A percentile compares a stretch with the other conserved stretches of the same genome.
Conservation (phyloP, 805 yeast genomes). For the Candida methanosorbosa region DNA sequence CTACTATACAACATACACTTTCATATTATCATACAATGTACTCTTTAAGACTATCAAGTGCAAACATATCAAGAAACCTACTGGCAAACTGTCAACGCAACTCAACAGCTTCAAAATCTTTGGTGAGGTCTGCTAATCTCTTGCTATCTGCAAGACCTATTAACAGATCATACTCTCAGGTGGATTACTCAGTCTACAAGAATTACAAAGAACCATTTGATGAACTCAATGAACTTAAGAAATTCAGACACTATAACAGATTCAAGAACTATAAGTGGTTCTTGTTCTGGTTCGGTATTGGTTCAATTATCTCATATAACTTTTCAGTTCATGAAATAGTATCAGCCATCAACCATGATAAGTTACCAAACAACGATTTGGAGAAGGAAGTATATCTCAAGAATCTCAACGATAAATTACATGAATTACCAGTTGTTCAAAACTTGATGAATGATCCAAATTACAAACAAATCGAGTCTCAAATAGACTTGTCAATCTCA, state of each 20-base stretch:
- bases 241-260: constrained; percentile 6
- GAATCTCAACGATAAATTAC: constrained; percentile 39
- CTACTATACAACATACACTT: too few relatives aligned
- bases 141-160: too few relatives aligned
- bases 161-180: constrained; percentile 6
- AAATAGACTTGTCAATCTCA: constrained; percentile 19
- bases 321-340: constrained; percentile 20
- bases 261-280: constrained; percentile 7
- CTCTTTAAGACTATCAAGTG: too few relatives aligned
- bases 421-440: constrained; percentile 42
- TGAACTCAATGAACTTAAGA: constrained; percentile 4
- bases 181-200: constrained; percentile 8
- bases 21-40: too few relatives aligned
- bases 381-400: constrained; percentile 13
- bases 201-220: constrained; percentile 5
- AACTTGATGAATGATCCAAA: constrained; percentile 31
- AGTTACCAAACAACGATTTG: constrained; percentile 14
- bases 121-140: too few relatives aligned
- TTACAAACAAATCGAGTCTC: constrained; percentile 25
- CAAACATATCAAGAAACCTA: too few relatives aligned
- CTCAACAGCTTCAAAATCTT: too few relatives aligned
- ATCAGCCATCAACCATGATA: constrained; percentile 5
- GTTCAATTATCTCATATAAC: constrained; percentile 16
- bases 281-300: constrained; percentile 13
- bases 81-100: too few relatives aligned